Evolutionary conservation across 305 asterid genomes (phyloP).

Genomic region (Solanum hybrid): DNA sequence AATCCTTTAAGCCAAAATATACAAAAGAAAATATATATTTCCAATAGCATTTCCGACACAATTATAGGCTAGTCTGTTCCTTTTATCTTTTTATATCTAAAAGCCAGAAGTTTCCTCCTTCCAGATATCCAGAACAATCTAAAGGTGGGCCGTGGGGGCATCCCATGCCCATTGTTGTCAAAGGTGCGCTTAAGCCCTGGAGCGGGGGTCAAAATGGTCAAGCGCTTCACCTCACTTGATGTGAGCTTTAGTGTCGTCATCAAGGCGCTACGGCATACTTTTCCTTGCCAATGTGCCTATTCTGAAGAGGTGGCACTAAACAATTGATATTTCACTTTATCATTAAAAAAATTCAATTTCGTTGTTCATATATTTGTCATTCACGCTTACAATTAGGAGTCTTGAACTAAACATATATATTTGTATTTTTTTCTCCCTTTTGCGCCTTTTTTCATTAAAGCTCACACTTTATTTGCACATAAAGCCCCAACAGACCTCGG

Average conservation of each 20-base stretch:
- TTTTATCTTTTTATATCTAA: not conserved
- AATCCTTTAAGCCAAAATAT: not conserved
- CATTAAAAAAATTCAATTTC: not conserved
- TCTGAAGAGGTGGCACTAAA: not conserved
- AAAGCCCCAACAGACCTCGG: not conserved
- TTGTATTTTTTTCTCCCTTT: not conserved
- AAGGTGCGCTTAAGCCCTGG: not conserved
- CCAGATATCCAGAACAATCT: not conserved
- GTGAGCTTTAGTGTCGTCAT: not conserved
- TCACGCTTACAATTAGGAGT: not conserved
- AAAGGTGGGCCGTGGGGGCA: not conserved
- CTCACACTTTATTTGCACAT: not conserved
- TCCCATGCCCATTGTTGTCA: not conserved
- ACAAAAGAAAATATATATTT: not conserved
- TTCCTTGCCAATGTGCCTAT: not conserved
- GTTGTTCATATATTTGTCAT: not conserved
- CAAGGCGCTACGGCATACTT: not conserved
- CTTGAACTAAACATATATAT: not conserved
- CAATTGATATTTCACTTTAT: not conserved
- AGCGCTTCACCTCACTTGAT: not conserved
- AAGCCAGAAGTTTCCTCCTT: too few relatives aligned
- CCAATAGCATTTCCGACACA: not conserved
- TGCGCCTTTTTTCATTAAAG: not conserved
- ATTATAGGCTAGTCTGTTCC: not conserved
- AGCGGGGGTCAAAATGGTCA: not conserved